Conservation (phyloP, 108 stramenopile genomes). For the Mayamaea pseudoterrestris region DNA sequence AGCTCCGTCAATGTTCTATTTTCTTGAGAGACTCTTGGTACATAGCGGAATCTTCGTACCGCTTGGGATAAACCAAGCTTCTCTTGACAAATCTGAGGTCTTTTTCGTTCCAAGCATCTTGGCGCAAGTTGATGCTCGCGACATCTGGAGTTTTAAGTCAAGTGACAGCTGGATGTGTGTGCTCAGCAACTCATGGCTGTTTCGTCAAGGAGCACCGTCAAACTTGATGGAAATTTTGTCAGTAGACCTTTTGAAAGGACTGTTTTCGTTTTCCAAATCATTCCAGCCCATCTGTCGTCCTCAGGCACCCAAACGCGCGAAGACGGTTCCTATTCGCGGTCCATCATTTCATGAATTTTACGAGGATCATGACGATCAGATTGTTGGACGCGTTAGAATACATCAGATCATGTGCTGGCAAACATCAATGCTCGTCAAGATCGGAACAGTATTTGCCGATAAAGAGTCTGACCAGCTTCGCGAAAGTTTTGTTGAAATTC, state of each 20-base stretch:
- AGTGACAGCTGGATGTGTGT: slow-evolving; percentile 33
- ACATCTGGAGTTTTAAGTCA: slow-evolving; percentile 69
- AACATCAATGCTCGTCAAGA: slow-evolving; percentile 40
- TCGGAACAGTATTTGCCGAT: slow-evolving; percentile 41
- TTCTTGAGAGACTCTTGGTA: slow-evolving; percentile 49
- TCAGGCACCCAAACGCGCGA: slow-evolving; percentile 9
- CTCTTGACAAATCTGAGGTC: slow-evolving; percentile 3
- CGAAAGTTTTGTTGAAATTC: slow-evolving; percentile 56
- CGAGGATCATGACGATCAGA: slow-evolving; percentile 18
- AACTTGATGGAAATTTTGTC: slow-evolving; percentile 58
- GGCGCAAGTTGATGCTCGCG: slow-evolving; percentile 29
- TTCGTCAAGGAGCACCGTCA: slow-evolving; percentile 52
- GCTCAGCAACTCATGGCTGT: slow-evolving; percentile 43
- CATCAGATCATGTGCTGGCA: slow-evolving; percentile 65
- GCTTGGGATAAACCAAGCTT: slow-evolving; percentile 11
- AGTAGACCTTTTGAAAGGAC: slow-evolving; percentile 41
- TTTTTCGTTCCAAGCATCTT: slow-evolving; percentile 68
- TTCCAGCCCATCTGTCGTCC: no score
- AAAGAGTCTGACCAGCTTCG: slow-evolving; percentile 22
- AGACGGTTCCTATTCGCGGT: slow-evolving; percentile 22
- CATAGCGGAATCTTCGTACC: slow-evolving; percentile 61
- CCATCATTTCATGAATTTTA: slow-evolving; percentile 18
- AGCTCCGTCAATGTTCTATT: slow-evolving; percentile 45
- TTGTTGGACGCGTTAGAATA: slow-evolving; percentile 36
- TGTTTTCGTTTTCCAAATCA: slow-evolving; percentile 36